Percentiles rank a stretch among this genome's conserved stretches.
These are phyloP conservation scores for Neofusicoccum cordaticola DNA, from an alignment of 2,329 filamentous ascomycete species.

Conservation along the genomic window DNA sequence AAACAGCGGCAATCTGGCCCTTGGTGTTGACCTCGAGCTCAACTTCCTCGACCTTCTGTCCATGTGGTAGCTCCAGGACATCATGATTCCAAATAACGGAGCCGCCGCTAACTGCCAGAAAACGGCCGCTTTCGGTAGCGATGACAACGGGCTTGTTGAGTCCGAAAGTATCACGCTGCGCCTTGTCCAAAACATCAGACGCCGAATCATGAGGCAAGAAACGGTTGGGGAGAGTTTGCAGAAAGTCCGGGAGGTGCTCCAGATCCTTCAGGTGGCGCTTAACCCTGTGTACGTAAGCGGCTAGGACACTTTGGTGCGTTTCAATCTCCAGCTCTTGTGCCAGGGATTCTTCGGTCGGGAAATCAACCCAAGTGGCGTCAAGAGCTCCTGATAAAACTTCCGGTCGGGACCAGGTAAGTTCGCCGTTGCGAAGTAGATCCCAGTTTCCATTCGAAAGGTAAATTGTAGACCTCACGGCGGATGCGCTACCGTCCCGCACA, in stretches of 20 bases:
- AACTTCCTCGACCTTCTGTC: constrained; percentile 59
- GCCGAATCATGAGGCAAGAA: constrained; percentile 63
- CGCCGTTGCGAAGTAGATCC: constrained; percentile 79
- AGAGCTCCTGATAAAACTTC: constrained; percentile 81
- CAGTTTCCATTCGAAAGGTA: constrained; percentile 68
- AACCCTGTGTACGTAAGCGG: constrained; percentile 85
- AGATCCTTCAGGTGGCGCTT: constrained; percentile 79
- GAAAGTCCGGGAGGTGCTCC: constrained; percentile 69
- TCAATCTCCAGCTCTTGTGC: constrained; percentile 82
- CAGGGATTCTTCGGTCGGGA: constrained; percentile 69
- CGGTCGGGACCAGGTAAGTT: constrained; percentile 72
- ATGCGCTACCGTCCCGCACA: constrained; percentile 63
- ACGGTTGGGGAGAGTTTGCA: constrained; percentile 66
- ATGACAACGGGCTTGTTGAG: constrained; percentile 83
- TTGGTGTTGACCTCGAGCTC: neutral
- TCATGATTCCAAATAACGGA: constrained; percentile 72
- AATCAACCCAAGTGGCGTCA: constrained; percentile 76
- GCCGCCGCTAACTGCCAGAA: constrained; percentile 75
- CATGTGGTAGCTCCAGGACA: constrained; percentile 56
- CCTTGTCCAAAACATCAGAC: constrained; percentile 35
- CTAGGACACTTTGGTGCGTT: constrained; percentile 73
- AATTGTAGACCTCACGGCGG: constrained; percentile 75
- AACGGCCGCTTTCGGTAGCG: constrained; percentile 72
- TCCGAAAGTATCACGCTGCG: constrained; percentile 74
- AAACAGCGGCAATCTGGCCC: constrained; percentile 8